Percentiles rank a stretch among this genome's conserved stretches.
phyloP scores from a whole-genome alignment of 352 stramenopile species.

The Halophytophthora batemanensis region DNA sequence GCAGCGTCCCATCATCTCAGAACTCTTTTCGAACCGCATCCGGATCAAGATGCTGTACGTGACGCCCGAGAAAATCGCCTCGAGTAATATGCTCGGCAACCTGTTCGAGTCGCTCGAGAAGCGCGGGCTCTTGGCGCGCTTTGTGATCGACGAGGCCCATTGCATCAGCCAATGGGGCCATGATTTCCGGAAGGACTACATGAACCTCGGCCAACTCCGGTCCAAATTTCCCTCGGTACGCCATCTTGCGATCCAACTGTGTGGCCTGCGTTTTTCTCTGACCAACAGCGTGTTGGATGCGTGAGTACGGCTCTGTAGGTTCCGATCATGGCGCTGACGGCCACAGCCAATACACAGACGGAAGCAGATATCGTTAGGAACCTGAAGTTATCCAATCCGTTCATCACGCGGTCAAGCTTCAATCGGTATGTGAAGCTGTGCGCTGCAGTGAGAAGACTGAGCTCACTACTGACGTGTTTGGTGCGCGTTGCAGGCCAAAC shows the following conservation, averaged over 20 bases:
- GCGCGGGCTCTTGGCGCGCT: conserved; percentile 89
- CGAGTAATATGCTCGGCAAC: conserved; percentile 81
- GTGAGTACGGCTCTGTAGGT: conserved; percentile 35
- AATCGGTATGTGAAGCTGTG: conserved; percentile 48
- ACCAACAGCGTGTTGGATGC: background rate
- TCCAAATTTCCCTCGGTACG: conserved; percentile 91
- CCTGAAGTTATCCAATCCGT: conserved; percentile 65
- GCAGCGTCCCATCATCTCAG: conserved; percentile 83
- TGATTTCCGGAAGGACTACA: conserved; percentile 99
- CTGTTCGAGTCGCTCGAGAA: conserved; percentile 83
- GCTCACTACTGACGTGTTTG: conserved; percentile 8
- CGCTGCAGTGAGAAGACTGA: background rate
- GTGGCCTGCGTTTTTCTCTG: background rate
- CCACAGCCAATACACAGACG: conserved; percentile 82
- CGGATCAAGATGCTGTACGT: conserved; percentile 98
- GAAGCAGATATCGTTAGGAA: conserved; percentile 83
- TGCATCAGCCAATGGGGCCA: conserved; percentile 99
- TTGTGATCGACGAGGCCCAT: conserved; percentile 97
- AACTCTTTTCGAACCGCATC: conserved; percentile 81
- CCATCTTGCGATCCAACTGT: conserved; percentile 1
- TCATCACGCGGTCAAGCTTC: conserved; percentile 82
- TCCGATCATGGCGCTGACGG: conserved; percentile 86
- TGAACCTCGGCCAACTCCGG: conserved; percentile 90
- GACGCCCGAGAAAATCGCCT: conserved; percentile 97
- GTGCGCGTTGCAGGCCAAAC: conserved; percentile 48